These are phyloP conservation scores for Papiliotrema flavescens DNA, from an alignment of 1,284 basidiomycete species.

Conservation along the genomic window DNA sequence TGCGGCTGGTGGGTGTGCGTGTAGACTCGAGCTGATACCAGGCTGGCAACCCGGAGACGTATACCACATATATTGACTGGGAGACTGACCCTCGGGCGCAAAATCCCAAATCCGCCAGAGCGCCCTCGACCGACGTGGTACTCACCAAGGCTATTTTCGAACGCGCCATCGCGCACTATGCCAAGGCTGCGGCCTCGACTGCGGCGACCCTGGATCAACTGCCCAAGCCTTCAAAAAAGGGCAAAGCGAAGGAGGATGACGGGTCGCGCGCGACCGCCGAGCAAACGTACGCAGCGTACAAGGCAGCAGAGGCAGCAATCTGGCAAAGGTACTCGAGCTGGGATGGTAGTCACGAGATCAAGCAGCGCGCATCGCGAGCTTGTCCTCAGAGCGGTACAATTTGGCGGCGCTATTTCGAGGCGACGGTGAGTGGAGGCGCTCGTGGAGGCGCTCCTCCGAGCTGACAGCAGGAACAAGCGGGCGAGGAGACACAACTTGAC, in stretches of 20 bases:
- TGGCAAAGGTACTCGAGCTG: conserved; percentile 40
- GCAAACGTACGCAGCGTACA: conserved; percentile 30
- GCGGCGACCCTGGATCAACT: conserved; percentile 43
- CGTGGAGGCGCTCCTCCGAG: not conserved
- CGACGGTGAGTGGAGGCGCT: conserved; percentile 13
- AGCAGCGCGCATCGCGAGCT: conserved; percentile 24
- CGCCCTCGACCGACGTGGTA: conserved; percentile 52
- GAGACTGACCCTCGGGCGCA: conserved; percentile 52
- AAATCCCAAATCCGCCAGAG: conserved; percentile 48
- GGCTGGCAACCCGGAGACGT: conserved; percentile 6
- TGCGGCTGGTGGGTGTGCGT: conserved; percentile 29
- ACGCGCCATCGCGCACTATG: conserved; percentile 62
- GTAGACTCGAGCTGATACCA: not conserved
- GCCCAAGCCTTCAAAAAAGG: conserved; percentile 52
- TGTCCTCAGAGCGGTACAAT: conserved; percentile 35
- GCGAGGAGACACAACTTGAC: conserved; percentile 1
- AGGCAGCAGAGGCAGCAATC: conserved; percentile 35
- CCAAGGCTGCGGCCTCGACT: conserved; percentile 54
- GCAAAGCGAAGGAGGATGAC: conserved; percentile 40
- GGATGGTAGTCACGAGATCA: conserved; percentile 3
- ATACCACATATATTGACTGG: conserved; percentile 39
- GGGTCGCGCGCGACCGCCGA: conserved; percentile 53
- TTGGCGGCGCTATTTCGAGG: conserved; percentile 22
- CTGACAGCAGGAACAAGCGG: conserved; percentile 16
- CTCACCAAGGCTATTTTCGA: conserved; percentile 67